These are phyloP conservation scores for Fusarium incarnatum DNA, from an alignment of 2,329 filamentous ascomycete species.

Conservation along the genomic window DNA sequence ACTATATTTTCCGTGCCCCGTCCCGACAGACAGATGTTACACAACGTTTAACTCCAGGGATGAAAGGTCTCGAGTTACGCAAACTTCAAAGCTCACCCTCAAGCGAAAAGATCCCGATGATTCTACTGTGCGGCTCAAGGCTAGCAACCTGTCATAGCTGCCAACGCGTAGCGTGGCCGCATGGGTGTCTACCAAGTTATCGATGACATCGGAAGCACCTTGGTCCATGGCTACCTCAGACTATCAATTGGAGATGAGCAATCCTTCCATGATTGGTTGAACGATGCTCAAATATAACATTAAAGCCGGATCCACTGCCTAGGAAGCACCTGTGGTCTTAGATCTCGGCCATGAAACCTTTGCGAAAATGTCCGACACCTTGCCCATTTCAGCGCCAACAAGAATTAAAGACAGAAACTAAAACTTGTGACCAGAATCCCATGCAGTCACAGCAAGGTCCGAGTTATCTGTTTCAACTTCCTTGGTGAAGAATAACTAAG, in stretches of 20 bases:
- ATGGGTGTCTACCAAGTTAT: background rate
- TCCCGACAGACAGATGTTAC: slow-evolving; percentile 21
- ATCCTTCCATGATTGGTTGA: background rate
- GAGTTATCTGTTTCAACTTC: background rate
- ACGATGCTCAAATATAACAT: background rate
- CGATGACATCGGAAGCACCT: background rate
- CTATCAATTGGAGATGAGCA: background rate
- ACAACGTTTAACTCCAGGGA: slow-evolving; percentile 9
- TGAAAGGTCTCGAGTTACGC: background rate
- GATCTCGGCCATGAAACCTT: slow-evolving; percentile 30
- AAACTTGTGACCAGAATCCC: slow-evolving; percentile 12
- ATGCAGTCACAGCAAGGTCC: slow-evolving; percentile 11
- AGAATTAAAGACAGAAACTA: background rate
- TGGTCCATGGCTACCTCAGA: background rate
- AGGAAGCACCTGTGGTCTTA: slow-evolving; percentile 17
- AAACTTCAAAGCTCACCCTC: background rate
- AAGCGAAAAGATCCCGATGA: background rate
- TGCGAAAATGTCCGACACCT: slow-evolving; percentile 41
- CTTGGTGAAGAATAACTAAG: background rate
- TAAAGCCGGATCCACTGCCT: background rate
- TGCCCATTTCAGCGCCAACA: slow-evolving; percentile 10
- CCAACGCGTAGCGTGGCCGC: background rate
- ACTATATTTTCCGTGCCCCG: slow-evolving; percentile 29
- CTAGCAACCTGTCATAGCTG: background rate
- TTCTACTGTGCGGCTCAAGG: background rate